Evolutionary conservation across 1,139 yeast genomes (phyloP), one percentile per base, ranked within the genome.

Genomic region (Pichia sp.): DNA sequence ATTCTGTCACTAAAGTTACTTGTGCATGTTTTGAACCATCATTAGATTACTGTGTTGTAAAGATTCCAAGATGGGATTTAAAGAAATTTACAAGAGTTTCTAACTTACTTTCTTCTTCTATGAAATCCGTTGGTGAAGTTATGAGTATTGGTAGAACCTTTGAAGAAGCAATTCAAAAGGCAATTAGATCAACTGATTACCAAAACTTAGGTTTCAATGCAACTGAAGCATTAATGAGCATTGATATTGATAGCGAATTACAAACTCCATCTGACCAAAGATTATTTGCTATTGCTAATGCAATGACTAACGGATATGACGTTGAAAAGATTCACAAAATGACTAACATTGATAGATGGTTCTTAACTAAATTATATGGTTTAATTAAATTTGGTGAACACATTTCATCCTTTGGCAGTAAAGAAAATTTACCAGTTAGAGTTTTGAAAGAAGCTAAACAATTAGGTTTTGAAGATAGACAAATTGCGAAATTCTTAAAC

Each of bases 81-180:
- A 84, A 87, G 74, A 92, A 92, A 71, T 92, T 92, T 70, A 87
- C 92, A 54, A 79, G 96, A 66, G 98, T 92, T 43, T 84, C 95
- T 42, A 80, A 90, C 47, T 76, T 83, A 61, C 76, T 92, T 59
- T 84, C 95, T 33, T 90, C 97, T 6, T 82, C 96, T 38, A 92
- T 92, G 98, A 92, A 92, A 69, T 89, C 97, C 55, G 98, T 92
- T 51, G 98, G 98, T 73, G 98, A 92, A 69, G 98, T 92, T 48
- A 92, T 92, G 98, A 78, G 95, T 53, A 89, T 92, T 65, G 98
- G 98, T 63, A 79, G 98, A 68, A 92, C 96, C 16, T 92, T 92
- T 57, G 98, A 92, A 68, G 98, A 92, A 67, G 96, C 98, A 35
- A 87, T 92, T 53, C 98, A 92, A 70, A 92, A 92, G 71, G 98